Evolutionary conservation across 805 yeast genomes (phyloP), one percentile per base, ranked within the genome.

Genomic region (Candida maltosa): DNA sequence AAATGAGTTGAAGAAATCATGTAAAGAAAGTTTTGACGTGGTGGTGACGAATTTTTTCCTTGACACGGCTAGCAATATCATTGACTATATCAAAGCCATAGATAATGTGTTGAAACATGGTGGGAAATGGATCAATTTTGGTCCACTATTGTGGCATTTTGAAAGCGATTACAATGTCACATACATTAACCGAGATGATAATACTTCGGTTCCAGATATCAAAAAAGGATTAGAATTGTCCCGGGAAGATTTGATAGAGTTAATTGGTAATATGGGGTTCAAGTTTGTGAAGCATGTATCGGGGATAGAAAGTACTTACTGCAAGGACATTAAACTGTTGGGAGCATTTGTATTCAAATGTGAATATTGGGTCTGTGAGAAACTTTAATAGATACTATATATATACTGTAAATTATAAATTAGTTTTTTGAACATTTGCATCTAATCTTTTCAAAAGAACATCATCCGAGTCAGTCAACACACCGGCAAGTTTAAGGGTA

Each of bases 91-190:
- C 26, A 62, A 61, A 32, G 58, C 80, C 0, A 65, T 80, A 2
- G 52, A 58, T 25, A 64, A 74, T 45, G 63, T 73, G 16, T 46
- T 80, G 38, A 60, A 63, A 22, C 49, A 52, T 0, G 59, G 55
- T 16, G 86, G 83, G 0, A 37, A 56, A 12, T 80, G 86, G 86
- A 57, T 79, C 18, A 80, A 80, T 47, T 74, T 78, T 49, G 88
- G 88, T 0, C 87, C 87, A 0, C 56, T 80, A 29, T 56, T 78
- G 34, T 80, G 88, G 88, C 91, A 83, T 54, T 78, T 70, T 49
- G 88, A 81, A 45, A 73, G 71, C 37, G 74, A 69, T 22, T 62
- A 54, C 12, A 58, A 57, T 11, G 48, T 56, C 7, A 21, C 38
- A 7, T 33, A 41, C 33, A 47, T 45, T 4, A 44, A 53, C 6